Base-by-base conservation (phyloP, 140 eudicot species). In the Stevia rebaudiana region DNA sequence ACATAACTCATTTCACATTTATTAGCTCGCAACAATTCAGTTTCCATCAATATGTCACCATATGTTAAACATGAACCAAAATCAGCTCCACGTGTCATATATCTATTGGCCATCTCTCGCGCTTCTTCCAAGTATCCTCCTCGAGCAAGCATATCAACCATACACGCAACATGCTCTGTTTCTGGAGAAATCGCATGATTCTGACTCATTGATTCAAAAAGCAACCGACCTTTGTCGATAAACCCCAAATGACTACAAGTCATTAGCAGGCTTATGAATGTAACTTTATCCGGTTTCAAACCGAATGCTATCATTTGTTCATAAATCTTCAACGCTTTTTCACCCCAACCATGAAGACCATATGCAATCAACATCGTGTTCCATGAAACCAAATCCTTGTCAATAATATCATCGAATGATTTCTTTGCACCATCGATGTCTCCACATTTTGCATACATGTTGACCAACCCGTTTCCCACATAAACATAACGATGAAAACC, bases 381-480 rank as follows among this genome's bases (percentile, higher is more conserved):
- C 88, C 90, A 88, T n/a, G 96, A 80, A 39, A 85, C 75, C 64
- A 88, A 44, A 73, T 85, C 88, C 63, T 83, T 88, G 11, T 50
- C 56, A 3, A 69, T 31, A 50, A 85, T 76, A 22, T 88, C 95
- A 49, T 46, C 21, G 36, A 88, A 88, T 44, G 90, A 77, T 62
- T 49, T 54, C 12, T 19, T 40, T 16, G 96, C 76, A 41, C 77
- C 69, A 22, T 35, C 40, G 61, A 85, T 51, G 64, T 85, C 90
- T 21, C 96, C 95, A 76, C 95, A 85, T 70, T 85, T 88, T 54
- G 86, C 96, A 37, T 88, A 88, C 90, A 88, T 82, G 86, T 88
- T 88, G 22, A 88, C 86, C 68, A 88, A 61, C 50, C 88, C 83
- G 37, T 88, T 88, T 58, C 96, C 90, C 0, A 79, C 95, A 72